Base-by-base conservation (phyloP, 2,329 filamentous ascomycete species). In the Aspergillus sp. region DNA sequence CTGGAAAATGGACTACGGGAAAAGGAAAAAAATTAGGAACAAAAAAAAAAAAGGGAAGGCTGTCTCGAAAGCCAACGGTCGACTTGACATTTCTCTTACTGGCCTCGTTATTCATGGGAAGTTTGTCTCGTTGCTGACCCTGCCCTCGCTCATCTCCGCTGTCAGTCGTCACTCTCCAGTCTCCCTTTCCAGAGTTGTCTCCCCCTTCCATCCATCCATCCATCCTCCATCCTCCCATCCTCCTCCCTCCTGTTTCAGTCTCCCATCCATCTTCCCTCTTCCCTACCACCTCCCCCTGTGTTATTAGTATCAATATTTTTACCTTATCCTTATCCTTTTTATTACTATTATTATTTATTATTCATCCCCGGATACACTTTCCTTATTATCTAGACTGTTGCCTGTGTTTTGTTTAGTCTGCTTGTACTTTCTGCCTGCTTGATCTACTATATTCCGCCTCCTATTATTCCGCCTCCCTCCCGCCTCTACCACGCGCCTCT, bases 271-370 rank as follows among this genome's bases (percentile, higher is more conserved):
- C 21, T 21, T 21, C 21, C 21, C 21, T 21, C 57, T 27, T 45
- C 19, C 57, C 53, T 45, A 49, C 52, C 59, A 62, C 55, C 64
- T 46, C 44, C 33, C 58, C 52, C 53, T 66, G 56, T 61, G 58
- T 59, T 62, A 56, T 53, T 63, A 63, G 37, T 61, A 49, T 61
- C 58, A 37, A 47, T 60, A 56, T 51, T 47, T 14, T 47, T 57
- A 49, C 37, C 27, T 52, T 50, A 55, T 23, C 52, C 25, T 53
- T 53, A 58, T 50, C 58, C 19, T 46, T 45, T 31, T 39, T 49
- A 25, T 35, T 55, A 45, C 39, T 55, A 39, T 45, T 47, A 40
- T 40, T 51, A 33, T 52, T 35, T 27, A 27, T 40, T 48, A 46
- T 46, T 39, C 27, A 25, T 46, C 53, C 9, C 27, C 27, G 27